Evolutionary conservation across 2,329 filamentous ascomycete genomes (phyloP), one percentile per base, ranked within the genome.

Genomic region (Corniculantispora saksenae): DNA sequence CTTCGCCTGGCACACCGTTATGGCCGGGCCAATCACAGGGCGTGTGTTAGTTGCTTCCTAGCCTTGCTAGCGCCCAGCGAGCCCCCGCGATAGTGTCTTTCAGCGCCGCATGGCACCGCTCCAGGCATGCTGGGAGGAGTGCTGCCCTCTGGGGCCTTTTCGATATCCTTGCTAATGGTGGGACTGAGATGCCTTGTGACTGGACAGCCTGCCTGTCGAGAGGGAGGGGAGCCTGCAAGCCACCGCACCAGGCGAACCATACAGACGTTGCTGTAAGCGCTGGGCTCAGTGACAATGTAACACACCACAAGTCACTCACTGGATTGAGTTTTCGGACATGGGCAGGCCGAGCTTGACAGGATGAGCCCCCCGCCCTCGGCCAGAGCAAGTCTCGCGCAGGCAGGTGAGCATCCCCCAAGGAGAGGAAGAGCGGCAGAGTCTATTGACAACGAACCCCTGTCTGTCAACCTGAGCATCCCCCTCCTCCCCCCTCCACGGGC

Each of bases 211-310:
- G 17, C 38, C 35, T 45, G n/a, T 45, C 13, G 21, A 43, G 35
- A 45, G 12, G 35, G 55, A 29, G 23, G 55, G 32, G 38, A n/a
- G 38, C 40, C 40, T 60, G 57, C 57, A 60, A 60, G 57, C 57
- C 57, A 60, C 57, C 21, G 17, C 57, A 50, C 45, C 43, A 3
- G 21, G 27, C 40, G 43, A 50, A 60, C 57, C 57, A 60, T 35
- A 60, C 57, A 60, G 57, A 60, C 12, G 40, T 60, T 38, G 45
- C 23, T 48, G 43, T 60, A 60, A 60, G 57, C 57, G 57, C 57
- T 32, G 57, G 43, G 27, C 40, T 60, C 35, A 35, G 53, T 29
- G 23, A 48, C 55, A n/a, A 47, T 47, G 55, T 32, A 57, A 57
- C 55, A 29, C 55, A 25, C 55, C 38, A 38, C 35, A 7, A 38